phyloP scores from a whole-genome alignment of 2,329 filamentous ascomycete species.

The Phyllosticta capitalensis region DNA sequence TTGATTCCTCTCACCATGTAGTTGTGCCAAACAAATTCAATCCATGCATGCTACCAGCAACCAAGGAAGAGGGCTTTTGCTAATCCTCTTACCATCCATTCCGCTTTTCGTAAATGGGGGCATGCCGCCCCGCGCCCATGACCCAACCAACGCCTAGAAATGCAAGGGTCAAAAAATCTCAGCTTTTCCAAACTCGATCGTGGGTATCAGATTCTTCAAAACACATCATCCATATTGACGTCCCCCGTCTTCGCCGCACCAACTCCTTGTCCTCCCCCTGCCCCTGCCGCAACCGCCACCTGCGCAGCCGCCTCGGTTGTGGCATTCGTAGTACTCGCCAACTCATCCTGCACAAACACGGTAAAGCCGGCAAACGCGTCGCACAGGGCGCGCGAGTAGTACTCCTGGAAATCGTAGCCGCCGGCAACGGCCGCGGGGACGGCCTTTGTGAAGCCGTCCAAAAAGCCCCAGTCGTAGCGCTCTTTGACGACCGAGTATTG shows the following conservation, averaged over 20 bases:
- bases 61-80: too few species aligned
- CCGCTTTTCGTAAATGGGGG: too few species aligned
- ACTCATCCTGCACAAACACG: constrained; percentile 76
- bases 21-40: too few species aligned
- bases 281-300: constrained; percentile 40
- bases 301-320: constrained; percentile 25
- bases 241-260: constrained; percentile 43
- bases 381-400: constrained; percentile 68
- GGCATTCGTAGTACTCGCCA: constrained; percentile 27
- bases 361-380: constrained; percentile 86
- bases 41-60: too few species aligned
- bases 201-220: constrained; percentile 17
- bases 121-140: too few species aligned
- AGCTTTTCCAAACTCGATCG: neutral
- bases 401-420: constrained; percentile 76
- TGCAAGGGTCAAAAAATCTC: neutral
- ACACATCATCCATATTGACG: constrained; percentile 35
- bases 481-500: constrained; percentile 62
- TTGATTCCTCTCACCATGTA: too few species aligned
- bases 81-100: too few species aligned
- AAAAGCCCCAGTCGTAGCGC: constrained; percentile 65
- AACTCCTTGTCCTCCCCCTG: constrained; percentile 39
- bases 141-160: neutral
- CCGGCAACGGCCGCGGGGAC: constrained; percentile 54
- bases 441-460: constrained; percentile 57